A percentile compares a stretch with the other conserved stretches of the same genome.
phyloP scores from a whole-genome alignment of 169 alveolate species.

The Ichthyophthirius multifiliis region DNA sequence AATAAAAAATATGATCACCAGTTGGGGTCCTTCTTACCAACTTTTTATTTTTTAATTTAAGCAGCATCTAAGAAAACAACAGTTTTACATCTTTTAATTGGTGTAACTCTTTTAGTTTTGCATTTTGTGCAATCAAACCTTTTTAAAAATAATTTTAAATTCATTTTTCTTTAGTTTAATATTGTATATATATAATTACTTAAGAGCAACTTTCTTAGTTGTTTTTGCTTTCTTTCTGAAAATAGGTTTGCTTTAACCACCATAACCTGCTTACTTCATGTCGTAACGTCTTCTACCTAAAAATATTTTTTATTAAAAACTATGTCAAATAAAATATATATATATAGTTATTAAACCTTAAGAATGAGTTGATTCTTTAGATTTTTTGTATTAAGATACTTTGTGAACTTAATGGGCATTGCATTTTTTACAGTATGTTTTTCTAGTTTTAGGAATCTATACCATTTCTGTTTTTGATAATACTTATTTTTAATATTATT shows the following conservation, averaged over 20 bases:
- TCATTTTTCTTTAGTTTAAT: neutral
- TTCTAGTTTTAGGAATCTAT: slow-evolving; percentile 91
- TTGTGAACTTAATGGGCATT: slow-evolving; percentile 92
- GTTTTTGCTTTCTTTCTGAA: slow-evolving; percentile 99
- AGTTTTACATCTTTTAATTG: slow-evolving; percentile 98
- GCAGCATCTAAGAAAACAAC: slow-evolving; percentile 96
- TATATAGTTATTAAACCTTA: slow-evolving; percentile 80
- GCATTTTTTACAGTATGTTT: slow-evolving; percentile 92
- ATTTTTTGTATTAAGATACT: slow-evolving; percentile 98
- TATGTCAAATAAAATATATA: neutral
- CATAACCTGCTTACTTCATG: slow-evolving; percentile 98
- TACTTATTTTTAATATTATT: too few species aligned
- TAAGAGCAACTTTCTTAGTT: slow-evolving; percentile 97
- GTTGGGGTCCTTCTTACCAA: slow-evolving; percentile 25
- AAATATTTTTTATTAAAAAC: neutral
- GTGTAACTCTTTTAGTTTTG: slow-evolving; percentile 94
- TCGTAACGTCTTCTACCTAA: slow-evolving; percentile 96
- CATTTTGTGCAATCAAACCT: slow-evolving; percentile 96
- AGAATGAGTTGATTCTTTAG: slow-evolving; percentile 95
- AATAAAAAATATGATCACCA: too few species aligned
- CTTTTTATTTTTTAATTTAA: slow-evolving; percentile 20
- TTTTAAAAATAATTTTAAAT: neutral
- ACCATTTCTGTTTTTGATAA: too few species aligned
- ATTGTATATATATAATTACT: slow-evolving; percentile 23
- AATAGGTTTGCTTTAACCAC: slow-evolving; percentile 99